Evolutionary conservation across 306 rosid genomes (phyloP).

Genomic region (Rosa persica): DNA sequence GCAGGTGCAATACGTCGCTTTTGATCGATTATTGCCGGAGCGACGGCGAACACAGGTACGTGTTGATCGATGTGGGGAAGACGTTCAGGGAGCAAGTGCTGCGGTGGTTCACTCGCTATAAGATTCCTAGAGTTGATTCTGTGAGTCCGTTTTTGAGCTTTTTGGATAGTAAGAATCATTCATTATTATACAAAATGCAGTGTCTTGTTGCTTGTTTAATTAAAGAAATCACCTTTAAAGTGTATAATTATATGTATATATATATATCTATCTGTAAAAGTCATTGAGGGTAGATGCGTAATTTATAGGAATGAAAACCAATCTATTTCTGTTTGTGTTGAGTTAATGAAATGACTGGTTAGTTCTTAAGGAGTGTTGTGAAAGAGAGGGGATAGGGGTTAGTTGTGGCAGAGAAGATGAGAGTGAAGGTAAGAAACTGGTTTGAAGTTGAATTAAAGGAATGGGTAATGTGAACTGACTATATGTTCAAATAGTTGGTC

Average conservation of each 20-base stretch:
- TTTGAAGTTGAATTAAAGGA: no score
- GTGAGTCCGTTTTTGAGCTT: conserved; percentile 41
- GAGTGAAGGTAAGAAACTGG: not conserved
- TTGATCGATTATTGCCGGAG: conserved; percentile 69
- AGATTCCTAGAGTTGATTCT: conserved; percentile 87
- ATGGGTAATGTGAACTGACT: not conserved
- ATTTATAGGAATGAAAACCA: no score
- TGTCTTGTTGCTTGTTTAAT: not conserved
- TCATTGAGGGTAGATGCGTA: no score
- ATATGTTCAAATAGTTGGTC: not conserved
- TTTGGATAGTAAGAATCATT: not conserved
- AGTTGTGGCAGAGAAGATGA: not conserved
- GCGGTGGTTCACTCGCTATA: conserved; percentile 78
- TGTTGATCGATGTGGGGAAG: conserved; percentile 91
- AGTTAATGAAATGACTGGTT: no score
- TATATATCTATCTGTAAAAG: no score
- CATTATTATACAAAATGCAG: not conserved
- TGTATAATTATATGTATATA: no score
- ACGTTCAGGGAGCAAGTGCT: conserved; percentile 93
- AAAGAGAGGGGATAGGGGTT: no score
- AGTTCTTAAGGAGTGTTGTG: no score
- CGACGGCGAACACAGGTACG: conserved; percentile 54
- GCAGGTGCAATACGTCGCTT: conserved; percentile 90
- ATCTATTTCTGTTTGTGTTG: no score
- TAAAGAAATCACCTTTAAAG: not conserved